A percentile compares a stretch with the other conserved stretches of the same genome.
These are phyloP conservation scores for Xylariaceae sp. DNA, from an alignment of 2,329 filamentous ascomycete species.

Conservation along the genomic window DNA sequence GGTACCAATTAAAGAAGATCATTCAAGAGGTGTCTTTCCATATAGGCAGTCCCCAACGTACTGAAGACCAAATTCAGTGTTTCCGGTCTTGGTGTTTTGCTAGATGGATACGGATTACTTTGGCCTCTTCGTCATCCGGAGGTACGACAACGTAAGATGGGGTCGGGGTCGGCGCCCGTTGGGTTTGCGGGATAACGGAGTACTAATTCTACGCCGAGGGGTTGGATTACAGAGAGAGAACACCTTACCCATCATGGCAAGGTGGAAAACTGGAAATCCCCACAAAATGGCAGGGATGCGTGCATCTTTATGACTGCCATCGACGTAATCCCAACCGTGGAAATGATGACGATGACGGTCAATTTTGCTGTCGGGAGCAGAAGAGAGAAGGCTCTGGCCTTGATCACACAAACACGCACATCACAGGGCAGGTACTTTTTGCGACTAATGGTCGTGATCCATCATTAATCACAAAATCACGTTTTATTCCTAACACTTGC, in stretches of 20 bases:
- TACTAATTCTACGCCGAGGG: background rate
- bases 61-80: too few relatives aligned
- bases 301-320: background rate
- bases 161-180: too few relatives aligned
- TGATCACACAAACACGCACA: background rate
- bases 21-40: too few relatives aligned
- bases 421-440: background rate
- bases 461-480: background rate
- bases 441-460: background rate
- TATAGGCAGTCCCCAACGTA: too few relatives aligned
- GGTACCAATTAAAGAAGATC: too few relatives aligned
- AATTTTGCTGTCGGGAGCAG: background rate
- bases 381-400: background rate
- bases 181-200: background rate
- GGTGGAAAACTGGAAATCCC: background rate
- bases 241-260: background rate
- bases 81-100: too few relatives aligned
- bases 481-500: too few relatives aligned
- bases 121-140: too few relatives aligned
- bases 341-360: background rate
- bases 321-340: background rate
- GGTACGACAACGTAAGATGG: too few relatives aligned
- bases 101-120: too few relatives aligned
- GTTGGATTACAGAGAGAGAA: background rate
- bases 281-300: background rate